phyloP scores from a whole-genome alignment of 1,284 basidiomycete species.

The Austroboletus novae-zelandiae region DNA sequence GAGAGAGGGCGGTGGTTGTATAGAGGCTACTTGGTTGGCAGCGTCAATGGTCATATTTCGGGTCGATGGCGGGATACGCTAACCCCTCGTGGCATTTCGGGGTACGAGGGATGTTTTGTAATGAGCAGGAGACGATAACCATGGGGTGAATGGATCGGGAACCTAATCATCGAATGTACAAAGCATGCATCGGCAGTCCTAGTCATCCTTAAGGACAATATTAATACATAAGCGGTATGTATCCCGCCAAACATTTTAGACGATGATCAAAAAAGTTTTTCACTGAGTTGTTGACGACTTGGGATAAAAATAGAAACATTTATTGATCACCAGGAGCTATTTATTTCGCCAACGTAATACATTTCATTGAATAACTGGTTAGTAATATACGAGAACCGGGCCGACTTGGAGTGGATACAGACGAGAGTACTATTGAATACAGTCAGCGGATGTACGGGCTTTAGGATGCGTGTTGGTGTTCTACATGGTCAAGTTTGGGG shows the following conservation, averaged over 20 bases:
- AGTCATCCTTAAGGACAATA: too few relatives aligned
- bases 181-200: too few relatives aligned
- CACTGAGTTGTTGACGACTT: too few relatives aligned
- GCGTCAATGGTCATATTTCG: constrained; percentile 56
- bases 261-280: too few relatives aligned
- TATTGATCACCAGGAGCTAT: too few relatives aligned
- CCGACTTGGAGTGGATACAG: constrained; percentile 2
- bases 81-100: constrained; percentile 50
- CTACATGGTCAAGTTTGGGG: not conserved
- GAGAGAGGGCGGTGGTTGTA: constrained; percentile 77
- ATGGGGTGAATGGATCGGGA: not conserved
- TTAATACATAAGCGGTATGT: too few relatives aligned
- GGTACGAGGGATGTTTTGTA: constrained; percentile 75
- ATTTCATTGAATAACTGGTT: too few relatives aligned
- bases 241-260: too few relatives aligned
- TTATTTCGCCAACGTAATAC: too few relatives aligned
- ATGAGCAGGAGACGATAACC: constrained; percentile 58
- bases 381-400: too few relatives aligned
- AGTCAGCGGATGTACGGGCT: constrained; percentile 4
- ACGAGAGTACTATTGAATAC: constrained; percentile 22
- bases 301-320: too few relatives aligned
- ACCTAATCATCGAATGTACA: not conserved
- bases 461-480: not conserved
- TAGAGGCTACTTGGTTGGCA: constrained; percentile 70
- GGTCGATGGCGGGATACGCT: constrained; percentile 77